phyloP scores from a whole-genome alignment of 2,329 filamentous ascomycete species.

The Fusarium bactridioides region DNA sequence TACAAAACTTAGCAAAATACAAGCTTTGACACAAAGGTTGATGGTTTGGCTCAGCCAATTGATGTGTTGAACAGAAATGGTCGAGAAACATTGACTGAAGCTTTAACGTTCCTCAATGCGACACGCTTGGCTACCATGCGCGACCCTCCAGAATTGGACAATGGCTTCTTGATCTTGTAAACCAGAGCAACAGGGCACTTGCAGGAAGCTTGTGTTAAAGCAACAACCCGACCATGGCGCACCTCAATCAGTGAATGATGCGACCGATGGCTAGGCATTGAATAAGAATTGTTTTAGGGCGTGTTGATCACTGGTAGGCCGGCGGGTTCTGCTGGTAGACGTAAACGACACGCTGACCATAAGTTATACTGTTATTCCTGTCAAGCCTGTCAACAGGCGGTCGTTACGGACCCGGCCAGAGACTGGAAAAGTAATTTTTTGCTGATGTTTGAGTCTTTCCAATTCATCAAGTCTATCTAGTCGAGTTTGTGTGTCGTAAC shows the following conservation, averaged over 20 bases:
- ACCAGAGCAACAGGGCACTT: background rate
- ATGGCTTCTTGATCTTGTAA: background rate
- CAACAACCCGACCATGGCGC: background rate
- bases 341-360: background rate
- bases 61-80: background rate
- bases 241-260: background rate
- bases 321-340: background rate
- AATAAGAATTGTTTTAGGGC: too few relatives aligned
- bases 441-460: background rate
- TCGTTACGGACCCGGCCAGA: background rate
- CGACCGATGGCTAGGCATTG: background rate
- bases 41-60: too few relatives aligned
- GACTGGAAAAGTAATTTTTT: background rate
- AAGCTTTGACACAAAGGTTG: background rate
- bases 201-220: background rate
- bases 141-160: background rate
- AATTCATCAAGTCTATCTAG: constrained; percentile 8
- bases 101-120: too few relatives aligned
- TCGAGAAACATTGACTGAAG: background rate
- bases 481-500: constrained; percentile 4
- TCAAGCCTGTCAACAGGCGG: background rate
- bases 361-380: background rate
- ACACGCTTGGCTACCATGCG: background rate
- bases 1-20: background rate
- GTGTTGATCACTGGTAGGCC: background rate